Evolutionary conservation across 768 basidiomycete genomes (phyloP).

Genomic region (Mycena kentingensis): DNA sequence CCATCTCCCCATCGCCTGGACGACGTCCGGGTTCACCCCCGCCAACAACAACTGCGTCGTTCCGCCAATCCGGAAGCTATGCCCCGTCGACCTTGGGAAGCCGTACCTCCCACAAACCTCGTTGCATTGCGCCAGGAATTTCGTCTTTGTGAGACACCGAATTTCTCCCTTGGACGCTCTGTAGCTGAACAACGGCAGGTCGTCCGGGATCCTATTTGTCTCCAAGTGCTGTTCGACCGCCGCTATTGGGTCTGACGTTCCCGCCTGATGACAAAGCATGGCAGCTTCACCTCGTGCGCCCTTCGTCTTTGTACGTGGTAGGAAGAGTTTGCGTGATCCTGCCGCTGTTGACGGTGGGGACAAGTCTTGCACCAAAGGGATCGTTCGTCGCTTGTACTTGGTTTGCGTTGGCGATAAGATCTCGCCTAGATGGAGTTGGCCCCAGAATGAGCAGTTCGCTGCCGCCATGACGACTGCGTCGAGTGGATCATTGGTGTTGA

Average conservation of each 20-base stretch:
- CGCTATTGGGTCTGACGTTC: constrained; percentile 21
- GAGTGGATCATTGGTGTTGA: constrained; percentile 5
- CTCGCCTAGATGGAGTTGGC: constrained; percentile 18
- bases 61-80: too few species aligned
- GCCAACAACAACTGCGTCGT: too few species aligned
- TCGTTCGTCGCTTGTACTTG: not conserved
- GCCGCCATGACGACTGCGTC: constrained; percentile 15
- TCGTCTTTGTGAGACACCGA: not conserved
- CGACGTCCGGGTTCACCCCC: too few species aligned
- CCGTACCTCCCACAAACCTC: too few species aligned
- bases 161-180: not conserved
- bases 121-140: too few species aligned
- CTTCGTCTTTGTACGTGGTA: constrained; percentile 29
- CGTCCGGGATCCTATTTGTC: constrained; percentile 10
- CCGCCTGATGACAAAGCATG: constrained; percentile 18
- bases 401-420: constrained; percentile 8
- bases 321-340: not conserved
- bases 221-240: constrained; percentile 17
- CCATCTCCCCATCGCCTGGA: too few species aligned
- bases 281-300: constrained; percentile 22
- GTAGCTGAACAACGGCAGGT: constrained; percentile 23
- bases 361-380: not conserved
- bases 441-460: constrained; percentile 19
- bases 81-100: too few species aligned
- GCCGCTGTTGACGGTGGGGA: not conserved